These are phyloP conservation scores for Parasitella parasitica DNA, from an alignment of 371 early-diverging fungal genomes.

Conservation along the genomic window DNA sequence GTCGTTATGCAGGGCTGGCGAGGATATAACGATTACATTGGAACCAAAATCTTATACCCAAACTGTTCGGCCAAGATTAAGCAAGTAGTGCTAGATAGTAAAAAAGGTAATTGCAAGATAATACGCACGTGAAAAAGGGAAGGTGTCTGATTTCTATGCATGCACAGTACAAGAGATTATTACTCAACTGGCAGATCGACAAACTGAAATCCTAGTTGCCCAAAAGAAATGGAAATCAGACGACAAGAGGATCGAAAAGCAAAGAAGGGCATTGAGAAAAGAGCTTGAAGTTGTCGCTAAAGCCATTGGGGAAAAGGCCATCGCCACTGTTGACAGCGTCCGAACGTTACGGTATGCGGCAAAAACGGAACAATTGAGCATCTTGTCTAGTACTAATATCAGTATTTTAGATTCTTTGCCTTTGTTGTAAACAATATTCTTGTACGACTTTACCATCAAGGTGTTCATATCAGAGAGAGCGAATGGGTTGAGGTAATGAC, in stretches of 20 bases:
- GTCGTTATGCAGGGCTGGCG: conserved; percentile 75
- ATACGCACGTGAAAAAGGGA: too few species aligned
- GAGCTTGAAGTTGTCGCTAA: conserved; percentile 60
- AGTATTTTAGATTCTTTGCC: conserved; percentile 60
- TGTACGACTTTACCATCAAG: conserved; percentile 80
- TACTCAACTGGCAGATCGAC: conserved; percentile 45
- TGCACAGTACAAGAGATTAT: conserved; percentile 44
- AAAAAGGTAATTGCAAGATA: conserved; percentile 52
- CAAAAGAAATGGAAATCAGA: conserved; percentile 25
- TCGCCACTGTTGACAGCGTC: conserved; percentile 68
- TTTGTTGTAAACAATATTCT: conserved; percentile 76
- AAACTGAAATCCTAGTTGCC: conserved; percentile 37
- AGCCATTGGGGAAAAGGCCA: conserved; percentile 66
- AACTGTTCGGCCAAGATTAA: conserved; percentile 66
- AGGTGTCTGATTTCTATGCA: not conserved
- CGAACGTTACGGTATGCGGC: conserved; percentile 67
- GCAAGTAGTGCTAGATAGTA: conserved; percentile 51
- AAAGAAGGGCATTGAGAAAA: conserved; percentile 41
- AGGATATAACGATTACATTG: conserved; percentile 78
- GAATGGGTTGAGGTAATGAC: conserved; percentile 71
- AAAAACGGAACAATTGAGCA: too few species aligned
- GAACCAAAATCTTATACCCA: conserved; percentile 70
- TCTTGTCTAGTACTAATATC: too few species aligned
- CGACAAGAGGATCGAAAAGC: conserved; percentile 22
- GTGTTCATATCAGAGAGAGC: conserved; percentile 80